These are phyloP conservation scores for Angophora floribunda DNA, from an alignment of 345 rosid species.

Conservation along the genomic window DNA sequence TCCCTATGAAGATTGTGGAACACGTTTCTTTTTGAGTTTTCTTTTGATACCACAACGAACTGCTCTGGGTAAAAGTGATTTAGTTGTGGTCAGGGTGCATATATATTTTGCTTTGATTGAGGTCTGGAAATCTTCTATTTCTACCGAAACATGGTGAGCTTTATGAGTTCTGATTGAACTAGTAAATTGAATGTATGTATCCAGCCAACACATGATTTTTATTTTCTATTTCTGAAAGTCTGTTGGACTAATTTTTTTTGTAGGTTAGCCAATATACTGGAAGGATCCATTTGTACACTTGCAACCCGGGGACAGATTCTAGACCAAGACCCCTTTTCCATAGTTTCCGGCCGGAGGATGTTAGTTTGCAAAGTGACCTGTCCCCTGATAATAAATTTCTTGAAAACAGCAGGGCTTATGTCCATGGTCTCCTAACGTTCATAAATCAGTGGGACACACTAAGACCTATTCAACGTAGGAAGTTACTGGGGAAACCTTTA, in stretches of 20 bases:
- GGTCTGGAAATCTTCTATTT: not conserved
- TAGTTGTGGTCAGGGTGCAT: not conserved
- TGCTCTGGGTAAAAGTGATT: not conserved
- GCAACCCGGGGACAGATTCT: slow-evolving; percentile 57
- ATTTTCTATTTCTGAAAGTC: not conserved
- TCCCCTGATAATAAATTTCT: slow-evolving; percentile 6
- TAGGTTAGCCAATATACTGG: slow-evolving; percentile 91
- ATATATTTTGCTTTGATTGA: not conserved
- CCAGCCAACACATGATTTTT: not conserved
- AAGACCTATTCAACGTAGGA: slow-evolving; percentile 72
- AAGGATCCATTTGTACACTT: slow-evolving; percentile 81
- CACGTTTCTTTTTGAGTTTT: not conserved
- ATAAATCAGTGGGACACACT: slow-evolving; percentile 67
- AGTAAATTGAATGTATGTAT: not conserved
- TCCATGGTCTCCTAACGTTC: slow-evolving; percentile 46
- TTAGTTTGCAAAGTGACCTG: slow-evolving; percentile 27
- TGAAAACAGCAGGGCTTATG: slow-evolving; percentile 18
- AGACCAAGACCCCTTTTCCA: slow-evolving; percentile 74
- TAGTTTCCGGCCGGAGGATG: slow-evolving; percentile 79
- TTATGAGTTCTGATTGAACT: not conserved
- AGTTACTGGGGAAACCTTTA: slow-evolving; percentile 77
- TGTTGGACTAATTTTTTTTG: slow-evolving; percentile 5
- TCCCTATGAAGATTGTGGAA: not conserved
- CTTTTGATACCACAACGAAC: not conserved
- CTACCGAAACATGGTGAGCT: not conserved